Conservation (phyloP, 2,329 filamentous ascomycete species). For the Scedosporium minutisporum region DNA sequence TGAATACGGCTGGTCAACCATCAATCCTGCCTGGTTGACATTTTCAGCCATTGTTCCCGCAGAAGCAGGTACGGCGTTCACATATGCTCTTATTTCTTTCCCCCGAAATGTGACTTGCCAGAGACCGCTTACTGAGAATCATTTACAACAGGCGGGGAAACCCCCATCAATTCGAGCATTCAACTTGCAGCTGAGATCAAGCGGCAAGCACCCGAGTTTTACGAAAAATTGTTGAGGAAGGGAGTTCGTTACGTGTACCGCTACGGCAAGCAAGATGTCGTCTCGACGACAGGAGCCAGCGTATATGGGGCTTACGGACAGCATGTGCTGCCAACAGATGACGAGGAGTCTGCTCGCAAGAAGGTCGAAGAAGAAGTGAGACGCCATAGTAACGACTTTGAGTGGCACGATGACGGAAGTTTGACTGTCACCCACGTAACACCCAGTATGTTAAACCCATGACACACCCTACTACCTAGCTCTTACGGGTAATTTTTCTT, state of each 20-base stretch:
- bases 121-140: neutral
- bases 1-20: conserved; percentile 27
- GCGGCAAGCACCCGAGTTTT: conserved; percentile 15
- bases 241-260: too few relatives aligned
- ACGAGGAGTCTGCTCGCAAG: conserved; percentile 12
- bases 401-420: conserved; percentile 17
- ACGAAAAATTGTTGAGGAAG: too few relatives aligned
- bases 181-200: conserved; percentile 17
- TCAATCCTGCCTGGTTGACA: conserved; percentile 25
- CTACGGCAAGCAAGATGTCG: too few relatives aligned
- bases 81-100: too few relatives aligned
- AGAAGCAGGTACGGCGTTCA: too few relatives aligned
- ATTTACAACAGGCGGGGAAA: conserved; percentile 21
- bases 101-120: too few relatives aligned
- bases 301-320: conserved; percentile 21
- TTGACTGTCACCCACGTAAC: too few relatives aligned
- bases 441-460: too few relatives aligned
- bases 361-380: conserved; percentile 22
- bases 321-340: conserved; percentile 16
- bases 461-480: too few relatives aligned
- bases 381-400: conserved; percentile 22
- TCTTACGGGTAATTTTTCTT: too few relatives aligned
- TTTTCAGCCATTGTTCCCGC: conserved; percentile 16
- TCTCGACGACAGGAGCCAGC: conserved; percentile 22
- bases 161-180: conserved; percentile 22